Evolutionary conservation across 2,329 filamentous ascomycete genomes (phyloP), one percentile per base, ranked within the genome.

Genomic region (Ophiostoma montium): DNA sequence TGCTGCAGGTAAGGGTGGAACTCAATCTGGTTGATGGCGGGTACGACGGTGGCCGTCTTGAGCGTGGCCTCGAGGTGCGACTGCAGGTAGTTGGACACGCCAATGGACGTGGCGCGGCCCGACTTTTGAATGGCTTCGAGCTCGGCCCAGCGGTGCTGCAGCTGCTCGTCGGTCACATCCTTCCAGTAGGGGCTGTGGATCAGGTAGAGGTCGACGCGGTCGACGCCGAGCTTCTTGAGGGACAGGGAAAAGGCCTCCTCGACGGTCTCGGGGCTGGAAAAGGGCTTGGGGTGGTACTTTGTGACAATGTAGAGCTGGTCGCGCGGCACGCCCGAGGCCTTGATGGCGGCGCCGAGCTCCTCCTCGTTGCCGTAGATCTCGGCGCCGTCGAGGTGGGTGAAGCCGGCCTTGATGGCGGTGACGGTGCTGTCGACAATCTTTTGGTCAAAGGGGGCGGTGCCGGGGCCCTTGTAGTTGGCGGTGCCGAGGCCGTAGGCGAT

Each of bases 1-100:
- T 83, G 81, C 63, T 84, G 81, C 47, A 84, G 69, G 61, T 86
- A 86, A 0, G 85, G 84, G 64, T 92, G 83, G 59, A 76, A 80
- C 67, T 90, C 85, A 59, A 90, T 84, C 70, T 92, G 85, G 67
- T 90, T 89, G 53, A 84, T 74, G 7, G 76, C 79, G 1, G 86
- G 86, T 3, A 68, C 61, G 52, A 83, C 62, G 56, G 72, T 74
- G 46, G 80, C 79, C 5, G 78, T 76, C 60, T 72, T 61, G 2
- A 82, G 66, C 38, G 81, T 60, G 3, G 65, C 59, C 60, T 81
- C 72, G 18, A 83, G 63, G 55, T 83, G 67, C 39, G 65, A 59
- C 56, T 71, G 65, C 31, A 75, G 58, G 59, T 84, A 90, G 67
- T 90, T 92, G 58, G 81, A 86, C 13, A 92, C 80, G 47, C 86